Evolutionary conservation across 768 basidiomycete species (phyloP).

Genomic region (Auricularia sp.): DNA sequence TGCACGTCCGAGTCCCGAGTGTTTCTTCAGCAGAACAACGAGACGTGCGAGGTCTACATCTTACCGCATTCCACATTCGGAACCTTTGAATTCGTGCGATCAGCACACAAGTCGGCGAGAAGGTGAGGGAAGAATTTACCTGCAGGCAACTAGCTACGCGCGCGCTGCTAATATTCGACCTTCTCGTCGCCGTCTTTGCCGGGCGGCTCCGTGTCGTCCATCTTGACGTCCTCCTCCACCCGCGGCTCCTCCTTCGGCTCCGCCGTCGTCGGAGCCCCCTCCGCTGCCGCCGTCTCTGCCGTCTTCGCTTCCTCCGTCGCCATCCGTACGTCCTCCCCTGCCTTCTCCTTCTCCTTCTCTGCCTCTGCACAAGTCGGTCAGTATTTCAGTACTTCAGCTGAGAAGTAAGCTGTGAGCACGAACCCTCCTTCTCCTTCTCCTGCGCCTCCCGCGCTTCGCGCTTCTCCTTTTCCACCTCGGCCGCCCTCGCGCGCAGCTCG

Average conservation of each 20-base stretch:
- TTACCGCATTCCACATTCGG: too few relatives aligned
- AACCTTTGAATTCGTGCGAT: too few relatives aligned
- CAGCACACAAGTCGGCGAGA: too few relatives aligned
- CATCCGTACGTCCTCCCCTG: background rate
- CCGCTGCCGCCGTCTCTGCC: background rate
- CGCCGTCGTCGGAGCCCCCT: background rate
- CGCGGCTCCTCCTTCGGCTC: slow-evolving; percentile 14
- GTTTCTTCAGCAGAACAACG: too few relatives aligned
- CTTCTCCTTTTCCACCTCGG: slow-evolving; percentile 46
- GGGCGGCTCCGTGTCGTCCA: slow-evolving; percentile 27
- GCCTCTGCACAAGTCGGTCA: slow-evolving; percentile 7
- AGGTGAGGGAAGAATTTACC: too few relatives aligned
- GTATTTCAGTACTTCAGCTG: slow-evolving; percentile 1
- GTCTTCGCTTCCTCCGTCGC: background rate
- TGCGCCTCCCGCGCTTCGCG: slow-evolving; percentile 26
- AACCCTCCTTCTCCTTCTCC: slow-evolving; percentile 25
- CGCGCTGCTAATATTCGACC: slow-evolving; percentile 1
- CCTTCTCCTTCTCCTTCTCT: slow-evolving; percentile 3
- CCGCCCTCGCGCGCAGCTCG: slow-evolving; percentile 50
- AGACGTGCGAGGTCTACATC: too few relatives aligned
- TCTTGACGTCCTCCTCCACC: slow-evolving; percentile 25
- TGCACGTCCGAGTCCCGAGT: too few relatives aligned
- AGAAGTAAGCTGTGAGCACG: background rate
- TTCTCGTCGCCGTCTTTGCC: slow-evolving; percentile 9
- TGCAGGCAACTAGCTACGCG: too few relatives aligned